These are phyloP conservation scores for Termitomyces sp. DNA, from an alignment of 768 basidiomycete species.

Conservation along the genomic window DNA sequence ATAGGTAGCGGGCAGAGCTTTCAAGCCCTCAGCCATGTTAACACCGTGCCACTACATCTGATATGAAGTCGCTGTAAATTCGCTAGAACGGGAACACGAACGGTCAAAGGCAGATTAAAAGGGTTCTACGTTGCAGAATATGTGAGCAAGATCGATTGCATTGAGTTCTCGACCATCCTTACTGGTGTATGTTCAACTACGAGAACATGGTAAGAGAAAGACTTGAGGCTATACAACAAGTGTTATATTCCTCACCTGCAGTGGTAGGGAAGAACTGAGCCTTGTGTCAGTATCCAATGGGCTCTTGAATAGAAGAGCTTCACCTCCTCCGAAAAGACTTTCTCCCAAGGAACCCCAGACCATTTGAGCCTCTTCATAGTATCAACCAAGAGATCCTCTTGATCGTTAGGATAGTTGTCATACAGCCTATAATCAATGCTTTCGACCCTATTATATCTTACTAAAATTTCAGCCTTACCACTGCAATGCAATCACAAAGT, in stretches of 20 bases:
- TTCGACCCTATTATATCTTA: background rate
- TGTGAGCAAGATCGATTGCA: background rate
- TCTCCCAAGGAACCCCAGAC: slow-evolving; percentile 52
- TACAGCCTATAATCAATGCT: slow-evolving; percentile 36
- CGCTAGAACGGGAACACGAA: slow-evolving; percentile 9
- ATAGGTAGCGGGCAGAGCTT: slow-evolving; percentile 50
- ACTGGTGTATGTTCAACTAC: slow-evolving; percentile 28
- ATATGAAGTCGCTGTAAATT: background rate
- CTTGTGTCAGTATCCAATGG: background rate
- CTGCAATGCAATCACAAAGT: slow-evolving; percentile 52
- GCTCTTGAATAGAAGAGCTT: background rate
- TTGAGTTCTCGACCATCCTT: background rate
- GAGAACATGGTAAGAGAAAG: background rate
- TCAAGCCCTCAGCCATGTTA: slow-evolving; percentile 55
- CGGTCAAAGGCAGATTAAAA: slow-evolving; percentile 39
- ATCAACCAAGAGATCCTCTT: slow-evolving; percentile 45
- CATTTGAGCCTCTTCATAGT: slow-evolving; percentile 51
- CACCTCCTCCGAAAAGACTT: slow-evolving; percentile 45
- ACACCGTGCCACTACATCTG: slow-evolving; percentile 49
- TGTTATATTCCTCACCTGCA: slow-evolving; percentile 22
- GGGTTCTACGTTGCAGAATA: slow-evolving; percentile 30
- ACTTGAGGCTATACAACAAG: background rate
- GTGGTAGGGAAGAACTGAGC: slow-evolving; percentile 43
- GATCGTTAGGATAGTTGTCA: slow-evolving; percentile 46
- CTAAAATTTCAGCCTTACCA: slow-evolving; percentile 32